Conservation (phyloP, 1,284 basidiomycete genomes). For the Tremellales sp. region DNA sequence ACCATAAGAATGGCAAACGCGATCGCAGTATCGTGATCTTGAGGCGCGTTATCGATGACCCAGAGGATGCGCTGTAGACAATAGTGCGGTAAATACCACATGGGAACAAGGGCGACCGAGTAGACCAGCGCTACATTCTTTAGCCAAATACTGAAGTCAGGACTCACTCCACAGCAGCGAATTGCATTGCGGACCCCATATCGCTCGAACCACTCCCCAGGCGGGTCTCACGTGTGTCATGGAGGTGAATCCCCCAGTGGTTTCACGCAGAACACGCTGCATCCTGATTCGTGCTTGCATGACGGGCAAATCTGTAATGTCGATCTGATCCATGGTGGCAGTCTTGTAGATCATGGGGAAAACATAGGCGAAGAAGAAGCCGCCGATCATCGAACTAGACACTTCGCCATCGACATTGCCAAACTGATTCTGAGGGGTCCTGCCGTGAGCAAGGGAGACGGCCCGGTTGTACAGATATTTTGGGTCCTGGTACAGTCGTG, state of each 20-base stretch:
- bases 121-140: constrained; percentile 10
- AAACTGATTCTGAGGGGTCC: not conserved
- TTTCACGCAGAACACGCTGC: constrained; percentile 25
- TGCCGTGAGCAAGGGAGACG: constrained; percentile 9
- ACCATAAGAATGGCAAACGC: constrained; percentile 25
- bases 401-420: constrained; percentile 26
- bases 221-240: not conserved
- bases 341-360: constrained; percentile 75
- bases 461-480: constrained; percentile 24
- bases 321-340: constrained; percentile 63
- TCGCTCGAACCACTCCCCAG: too few relatives aligned
- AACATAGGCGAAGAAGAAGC: constrained; percentile 68
- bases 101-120: constrained; percentile 13
- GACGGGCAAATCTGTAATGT: constrained; percentile 76
- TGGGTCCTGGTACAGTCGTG: constrained; percentile 19
- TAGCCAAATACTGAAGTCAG: not conserved
- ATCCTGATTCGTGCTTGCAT: constrained; percentile 59
- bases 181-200: constrained; percentile 21
- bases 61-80: constrained; percentile 29
- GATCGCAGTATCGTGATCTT: constrained; percentile 8
- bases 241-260: too few relatives aligned
- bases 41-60: constrained; percentile 18
- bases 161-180: constrained; percentile 14
- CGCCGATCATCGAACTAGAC: constrained; percentile 56
- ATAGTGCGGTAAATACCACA: constrained; percentile 32